Conservation (phyloP, 2,329 filamentous ascomycete species). For the Colletotrichum sp. region DNA sequence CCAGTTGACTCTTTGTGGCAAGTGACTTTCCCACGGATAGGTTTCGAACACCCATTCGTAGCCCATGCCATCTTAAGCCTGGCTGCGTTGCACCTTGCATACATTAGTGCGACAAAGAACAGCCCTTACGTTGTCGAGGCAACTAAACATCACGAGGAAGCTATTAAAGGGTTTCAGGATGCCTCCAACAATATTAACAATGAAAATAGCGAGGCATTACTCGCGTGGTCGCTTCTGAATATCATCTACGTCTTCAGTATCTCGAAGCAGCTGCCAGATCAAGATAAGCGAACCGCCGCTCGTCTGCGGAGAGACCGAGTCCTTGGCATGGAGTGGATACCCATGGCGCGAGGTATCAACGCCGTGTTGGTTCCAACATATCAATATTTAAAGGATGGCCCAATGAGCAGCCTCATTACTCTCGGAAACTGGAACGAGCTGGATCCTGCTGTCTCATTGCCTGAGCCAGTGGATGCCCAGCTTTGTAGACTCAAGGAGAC, state of each 20-base stretch:
- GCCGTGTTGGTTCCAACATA: constrained; percentile 17
- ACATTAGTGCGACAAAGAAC: neutral
- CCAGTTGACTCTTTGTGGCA: constrained; percentile 2
- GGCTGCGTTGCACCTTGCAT: constrained; percentile 19
- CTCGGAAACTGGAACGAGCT: constrained; percentile 25
- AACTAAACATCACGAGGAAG: constrained; percentile 8
- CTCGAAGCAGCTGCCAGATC: neutral
- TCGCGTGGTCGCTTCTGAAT: constrained; percentile 19
- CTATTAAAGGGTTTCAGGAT: constrained; percentile 6
- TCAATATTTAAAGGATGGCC: neutral
- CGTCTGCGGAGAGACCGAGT: constrained; percentile 11
- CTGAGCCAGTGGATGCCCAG: neutral
- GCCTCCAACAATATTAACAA: neutral
- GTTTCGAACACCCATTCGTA: constrained; percentile 18
- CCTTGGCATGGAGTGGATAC: constrained; percentile 24
- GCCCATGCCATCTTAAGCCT: constrained; percentile 18
- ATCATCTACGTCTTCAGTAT: constrained; percentile 18
- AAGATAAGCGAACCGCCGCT: neutral
- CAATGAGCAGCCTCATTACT: neutral
- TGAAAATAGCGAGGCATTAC: constrained; percentile 11
- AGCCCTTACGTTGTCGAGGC: neutral
- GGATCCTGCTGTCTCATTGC: neutral
- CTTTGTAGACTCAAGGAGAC: neutral
- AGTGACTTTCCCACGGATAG: constrained; percentile 12
- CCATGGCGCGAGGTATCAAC: constrained; percentile 24